Evolutionary conservation across 805 yeast genomes (phyloP), one percentile per base, ranked within the genome.

Genomic region (Cyberlindnera mississippiensis): DNA sequence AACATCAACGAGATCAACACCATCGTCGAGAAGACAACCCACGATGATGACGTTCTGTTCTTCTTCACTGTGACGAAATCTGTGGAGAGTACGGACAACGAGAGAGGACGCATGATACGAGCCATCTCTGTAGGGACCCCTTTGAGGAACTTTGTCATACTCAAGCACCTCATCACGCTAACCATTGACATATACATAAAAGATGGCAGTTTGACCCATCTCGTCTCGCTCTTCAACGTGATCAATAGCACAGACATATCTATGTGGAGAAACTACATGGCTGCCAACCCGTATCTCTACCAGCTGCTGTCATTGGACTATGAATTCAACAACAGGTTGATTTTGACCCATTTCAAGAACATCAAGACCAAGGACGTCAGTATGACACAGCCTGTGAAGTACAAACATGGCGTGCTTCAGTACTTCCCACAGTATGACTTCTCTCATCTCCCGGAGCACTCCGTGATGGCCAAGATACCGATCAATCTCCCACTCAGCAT

Each of bases 61-160:
- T 72, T 81, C 42, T 66, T 78, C 38, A 80, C 78, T 28, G 67
- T 78, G 3, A 83, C 79, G 40, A 76, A 75, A 44, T 66, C 78
- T 19, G 63, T 69, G 38, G 67, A 65, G 43, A 20, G 37, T 3
- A 69, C 68, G 30, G 41, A 54, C 7, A 53, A 58, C 13, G 71
- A 67, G 40, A 66, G 90, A 52, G 89, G 89, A 2, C 75, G 80
- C 2, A 62, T 64, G 14, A 79, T 83, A 42, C 76, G 75, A 53
- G 67, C 85, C 3, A 63, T 83, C 42, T 75, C 83, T 6, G 61
- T 83, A 9, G 72, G 82, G 2, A 78, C 88, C 2, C 64, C 68
- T 12, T 60, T 76, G 38, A 60, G 70, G 28, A 76, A 68, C 53
- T 78, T 78, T 57, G 72, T 72, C 43, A 70, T 73, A 29, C 78